Conservation (phyloP, 2,329 filamentous ascomycete genomes). For the Cordyceps sp. region DNA sequence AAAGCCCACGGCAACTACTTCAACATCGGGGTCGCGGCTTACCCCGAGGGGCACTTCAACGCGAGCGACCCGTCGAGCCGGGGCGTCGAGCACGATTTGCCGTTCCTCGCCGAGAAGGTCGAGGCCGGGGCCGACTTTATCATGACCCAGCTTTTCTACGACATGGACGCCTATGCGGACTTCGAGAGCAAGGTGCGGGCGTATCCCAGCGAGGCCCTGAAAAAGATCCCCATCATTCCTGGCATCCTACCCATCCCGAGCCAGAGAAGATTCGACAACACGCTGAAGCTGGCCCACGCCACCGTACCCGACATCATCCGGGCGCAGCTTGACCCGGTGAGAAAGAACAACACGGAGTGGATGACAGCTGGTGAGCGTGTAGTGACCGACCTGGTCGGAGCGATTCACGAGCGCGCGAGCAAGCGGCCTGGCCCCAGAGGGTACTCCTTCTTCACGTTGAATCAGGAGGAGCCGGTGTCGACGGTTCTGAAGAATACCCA, state of each 20-base stretch:
- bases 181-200: constrained; percentile 66
- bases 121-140: constrained; percentile 90
- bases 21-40: constrained; percentile 84
- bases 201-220: constrained; percentile 74
- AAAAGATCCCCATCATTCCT: constrained; percentile 76
- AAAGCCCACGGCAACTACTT: constrained; percentile 85
- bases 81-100: constrained; percentile 63
- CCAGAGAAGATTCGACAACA: constrained; percentile 87
- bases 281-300: constrained; percentile 87
- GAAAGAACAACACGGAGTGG: constrained; percentile 65
- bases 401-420: constrained; percentile 51
- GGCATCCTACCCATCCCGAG: constrained; percentile 96
- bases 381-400: constrained; percentile 66
- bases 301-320: constrained; percentile 58
- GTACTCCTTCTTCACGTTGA: constrained; percentile 96
- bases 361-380: constrained; percentile 71
- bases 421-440: constrained; percentile 47
- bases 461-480: constrained; percentile 87
- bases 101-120: constrained; percentile 80
- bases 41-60: constrained; percentile 89
- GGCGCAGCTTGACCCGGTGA: constrained; percentile 53
- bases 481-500: too few species aligned
- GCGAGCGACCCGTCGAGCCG: constrained; percentile 63
- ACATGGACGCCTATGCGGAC: constrained; percentile 61
- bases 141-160: constrained; percentile 97